Percentiles rank a stretch among this genome's conserved stretches.
These are phyloP conservation scores for Myriosclerotinia scirpicola DNA, from an alignment of 2,329 filamentous ascomycete genomes.

Conservation along the genomic window DNA sequence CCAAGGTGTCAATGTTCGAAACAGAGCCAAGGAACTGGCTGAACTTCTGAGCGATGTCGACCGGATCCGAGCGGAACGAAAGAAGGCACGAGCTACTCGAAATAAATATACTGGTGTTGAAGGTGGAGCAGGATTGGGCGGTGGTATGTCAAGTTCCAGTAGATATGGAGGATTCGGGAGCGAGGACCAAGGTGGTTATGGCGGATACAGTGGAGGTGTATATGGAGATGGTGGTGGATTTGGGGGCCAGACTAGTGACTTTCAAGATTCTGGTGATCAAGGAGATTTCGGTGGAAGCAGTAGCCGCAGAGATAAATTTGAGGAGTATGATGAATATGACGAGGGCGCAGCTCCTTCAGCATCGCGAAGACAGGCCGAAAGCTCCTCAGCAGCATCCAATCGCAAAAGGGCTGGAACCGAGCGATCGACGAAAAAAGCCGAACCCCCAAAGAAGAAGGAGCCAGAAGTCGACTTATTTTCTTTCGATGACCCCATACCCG, in stretches of 20 bases:
- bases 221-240: constrained; percentile 97
- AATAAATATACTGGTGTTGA: constrained; percentile 96
- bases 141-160: constrained; percentile 47
- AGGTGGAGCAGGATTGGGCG: constrained; percentile 66
- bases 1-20: constrained; percentile 95
- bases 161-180: constrained; percentile 88
- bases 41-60: constrained; percentile 94
- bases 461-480: constrained; percentile 92
- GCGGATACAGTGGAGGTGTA: constrained; percentile 68
- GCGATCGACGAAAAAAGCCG: constrained; percentile 59
- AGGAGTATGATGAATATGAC: constrained; percentile 96
- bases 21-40: constrained; percentile 90
- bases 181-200: constrained; percentile 65
- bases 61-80: constrained; percentile 74
- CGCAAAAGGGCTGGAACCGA: constrained; percentile 47
- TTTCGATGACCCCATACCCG: constrained; percentile 73
- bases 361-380: constrained; percentile 41
- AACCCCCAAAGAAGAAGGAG: constrained; percentile 76
- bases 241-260: constrained; percentile 73
- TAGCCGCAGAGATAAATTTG: constrained; percentile 72
- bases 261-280: constrained; percentile 54
- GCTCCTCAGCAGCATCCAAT: constrained; percentile 31
- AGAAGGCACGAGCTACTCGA: constrained; percentile 86
- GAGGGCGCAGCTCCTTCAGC: constrained; percentile 62
- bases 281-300: constrained; percentile 30